These are phyloP conservation scores for Penicillium polonicum DNA, from an alignment of 2,329 filamentous ascomycete genomes.

Conservation along the genomic window DNA sequence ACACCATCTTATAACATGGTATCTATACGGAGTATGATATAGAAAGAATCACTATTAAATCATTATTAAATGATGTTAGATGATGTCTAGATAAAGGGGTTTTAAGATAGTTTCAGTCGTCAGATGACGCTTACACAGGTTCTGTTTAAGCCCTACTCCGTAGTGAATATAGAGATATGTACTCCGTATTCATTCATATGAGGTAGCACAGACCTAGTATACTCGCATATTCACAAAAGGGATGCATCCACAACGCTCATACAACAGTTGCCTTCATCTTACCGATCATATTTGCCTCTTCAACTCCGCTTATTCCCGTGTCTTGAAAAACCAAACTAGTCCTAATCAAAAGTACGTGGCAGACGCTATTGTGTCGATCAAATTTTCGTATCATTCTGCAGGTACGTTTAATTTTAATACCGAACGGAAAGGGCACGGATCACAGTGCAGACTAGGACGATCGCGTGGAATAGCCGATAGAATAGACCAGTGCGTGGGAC, in stretches of 20 bases:
- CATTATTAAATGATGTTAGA: neutral
- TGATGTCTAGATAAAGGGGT: neutral
- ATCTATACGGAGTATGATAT: neutral
- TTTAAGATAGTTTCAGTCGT: neutral
- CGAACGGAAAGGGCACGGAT: conserved; percentile 9
- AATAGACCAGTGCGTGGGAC: neutral
- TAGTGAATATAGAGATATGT: neutral
- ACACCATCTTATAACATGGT: no score
- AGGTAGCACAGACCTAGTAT: conserved; percentile 1
- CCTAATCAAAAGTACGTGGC: conserved; percentile 14
- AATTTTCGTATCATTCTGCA: conserved; percentile 12
- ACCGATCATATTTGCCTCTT: neutral
- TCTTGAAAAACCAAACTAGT: conserved; percentile 11
- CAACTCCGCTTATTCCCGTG: no score
- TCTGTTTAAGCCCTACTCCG: neutral
- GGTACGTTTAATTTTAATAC: conserved; percentile 9
- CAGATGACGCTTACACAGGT: neutral
- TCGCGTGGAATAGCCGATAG: conserved; percentile 4
- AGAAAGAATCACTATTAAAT: neutral
- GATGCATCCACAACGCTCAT: neutral
- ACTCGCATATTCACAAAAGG: neutral
- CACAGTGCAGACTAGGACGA: conserved; percentile 1
- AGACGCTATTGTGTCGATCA: conserved; percentile 13
- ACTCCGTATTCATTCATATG: neutral
- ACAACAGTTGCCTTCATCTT: neutral